Conservation (phyloP, 345 rosid species). For the Populus pruinosa region DNA sequence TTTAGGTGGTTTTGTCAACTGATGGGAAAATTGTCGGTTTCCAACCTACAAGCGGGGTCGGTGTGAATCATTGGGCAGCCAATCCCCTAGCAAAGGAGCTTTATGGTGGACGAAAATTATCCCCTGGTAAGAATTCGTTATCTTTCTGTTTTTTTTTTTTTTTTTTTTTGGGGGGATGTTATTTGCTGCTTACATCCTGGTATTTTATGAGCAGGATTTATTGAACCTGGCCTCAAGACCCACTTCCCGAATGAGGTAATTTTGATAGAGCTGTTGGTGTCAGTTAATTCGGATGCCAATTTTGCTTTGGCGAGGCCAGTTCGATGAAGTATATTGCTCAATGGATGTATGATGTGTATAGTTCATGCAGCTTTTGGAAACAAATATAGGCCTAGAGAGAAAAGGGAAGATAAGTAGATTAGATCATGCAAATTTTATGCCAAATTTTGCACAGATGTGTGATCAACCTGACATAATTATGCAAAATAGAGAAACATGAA, state of each 20-base stretch:
- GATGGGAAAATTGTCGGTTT: slow-evolving; percentile 72
- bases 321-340: slow-evolving; percentile 7
- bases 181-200: background rate
- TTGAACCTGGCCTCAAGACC: slow-evolving; percentile 60
- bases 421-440: background rate
- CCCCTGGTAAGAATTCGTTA: slow-evolving; percentile 50
- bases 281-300: slow-evolving; percentile 43
- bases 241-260: slow-evolving; percentile 41
- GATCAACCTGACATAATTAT: no score
- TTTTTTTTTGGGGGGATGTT: background rate
- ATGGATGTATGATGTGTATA: background rate
- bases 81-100: slow-evolving; percentile 77
- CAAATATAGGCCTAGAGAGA: background rate
- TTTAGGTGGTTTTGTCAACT: slow-evolving; percentile 58
- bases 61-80: slow-evolving; percentile 69
- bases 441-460: no score
- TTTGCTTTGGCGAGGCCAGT: slow-evolving; percentile 71
- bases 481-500: no score
- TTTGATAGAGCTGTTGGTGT: slow-evolving; percentile 67
- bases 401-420: background rate
- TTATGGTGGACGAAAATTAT: slow-evolving; percentile 50
- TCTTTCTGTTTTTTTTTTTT: background rate
- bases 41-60: slow-evolving; percentile 70
- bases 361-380: background rate
- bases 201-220: slow-evolving; percentile 39